Conservation (phyloP, 2,329 filamentous ascomycete species). For the Ilyonectria robusta region DNA sequence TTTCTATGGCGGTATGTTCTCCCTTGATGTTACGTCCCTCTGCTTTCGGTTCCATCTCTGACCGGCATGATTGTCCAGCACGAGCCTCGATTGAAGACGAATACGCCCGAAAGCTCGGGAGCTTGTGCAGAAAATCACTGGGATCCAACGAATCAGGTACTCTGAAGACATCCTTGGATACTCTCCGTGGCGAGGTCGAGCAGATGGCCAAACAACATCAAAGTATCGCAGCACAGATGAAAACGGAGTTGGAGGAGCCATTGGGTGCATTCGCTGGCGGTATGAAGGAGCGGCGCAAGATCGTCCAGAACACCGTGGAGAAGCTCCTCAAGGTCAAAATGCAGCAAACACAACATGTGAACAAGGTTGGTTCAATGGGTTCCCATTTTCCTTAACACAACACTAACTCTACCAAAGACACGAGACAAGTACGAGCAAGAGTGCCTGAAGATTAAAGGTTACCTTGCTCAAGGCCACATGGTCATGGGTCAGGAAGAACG, state of each 20-base stretch:
- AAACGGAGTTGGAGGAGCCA: conserved; percentile 94
- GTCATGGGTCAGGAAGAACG: conserved; percentile 99
- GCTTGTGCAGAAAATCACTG: conserved; percentile 87
- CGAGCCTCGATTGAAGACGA: conserved; percentile 97
- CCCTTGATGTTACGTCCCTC: not conserved
- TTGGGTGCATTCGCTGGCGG: conserved; percentile 91
- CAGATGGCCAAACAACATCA: conserved; percentile 95
- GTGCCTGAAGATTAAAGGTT: conserved; percentile 97
- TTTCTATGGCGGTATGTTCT: conserved; percentile 83
- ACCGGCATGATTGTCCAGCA: conserved; percentile 62
- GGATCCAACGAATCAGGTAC: conserved; percentile 91
- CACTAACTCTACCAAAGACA: conserved; percentile 68
- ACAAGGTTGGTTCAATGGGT: conserved; percentile 76
- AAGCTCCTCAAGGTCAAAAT: conserved; percentile 94
- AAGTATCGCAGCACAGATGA: conserved; percentile 93
- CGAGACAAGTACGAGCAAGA: conserved; percentile 97
- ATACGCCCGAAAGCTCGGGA: conserved; percentile 90
- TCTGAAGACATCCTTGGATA: conserved; percentile 87
- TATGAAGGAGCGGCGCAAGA: conserved; percentile 97
- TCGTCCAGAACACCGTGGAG: conserved; percentile 93
- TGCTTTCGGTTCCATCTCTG: not conserved
- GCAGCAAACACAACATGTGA: conserved; percentile 90
- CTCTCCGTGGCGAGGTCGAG: conserved; percentile 90
- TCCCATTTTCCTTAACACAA: not conserved
- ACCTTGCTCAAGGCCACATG: conserved; percentile 98